Conservation (phyloP, 169 alveolate species). For the Plasmodium berghei region DNA sequence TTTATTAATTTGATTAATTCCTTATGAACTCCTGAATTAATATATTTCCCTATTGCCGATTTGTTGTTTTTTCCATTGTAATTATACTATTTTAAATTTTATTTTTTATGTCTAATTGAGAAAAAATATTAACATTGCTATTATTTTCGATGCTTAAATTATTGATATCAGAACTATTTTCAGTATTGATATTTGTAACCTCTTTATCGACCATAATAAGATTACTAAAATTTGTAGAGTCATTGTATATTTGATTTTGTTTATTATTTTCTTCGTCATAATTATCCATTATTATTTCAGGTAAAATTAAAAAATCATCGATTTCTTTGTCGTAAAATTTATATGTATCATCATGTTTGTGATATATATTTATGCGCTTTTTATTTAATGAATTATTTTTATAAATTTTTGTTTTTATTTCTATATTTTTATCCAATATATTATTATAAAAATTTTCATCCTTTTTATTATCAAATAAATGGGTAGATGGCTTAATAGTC, state of each 20-base stretch:
- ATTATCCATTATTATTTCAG: constrained; percentile 2
- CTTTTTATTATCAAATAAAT: background rate
- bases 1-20: no score
- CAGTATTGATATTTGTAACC: no score
- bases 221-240: background rate
- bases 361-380: constrained; percentile 49
- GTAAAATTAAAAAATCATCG: constrained; percentile 48
- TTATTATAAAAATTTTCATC: background rate
- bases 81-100: no score
- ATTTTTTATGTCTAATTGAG: no score
- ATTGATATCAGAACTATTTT: no score
- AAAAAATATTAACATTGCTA: no score
- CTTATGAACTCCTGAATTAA: no score
- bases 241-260: background rate
- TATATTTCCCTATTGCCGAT: no score
- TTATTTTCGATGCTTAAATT: no score
- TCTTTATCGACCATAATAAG: background rate
- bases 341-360: constrained; percentile 52
- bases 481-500: background rate
- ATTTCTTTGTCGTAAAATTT: constrained; percentile 44
- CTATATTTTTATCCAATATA: background rate
- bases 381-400: constrained; percentile 34
- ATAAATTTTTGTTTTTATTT: constrained; percentile 3
- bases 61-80: no score
- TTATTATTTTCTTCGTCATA: background rate